A percentile compares a stretch with the other conserved stretches of the same genome.
phyloP scores from a whole-genome alignment of 2,329 filamentous ascomycete species.

The Fusarium beomiforme region DNA sequence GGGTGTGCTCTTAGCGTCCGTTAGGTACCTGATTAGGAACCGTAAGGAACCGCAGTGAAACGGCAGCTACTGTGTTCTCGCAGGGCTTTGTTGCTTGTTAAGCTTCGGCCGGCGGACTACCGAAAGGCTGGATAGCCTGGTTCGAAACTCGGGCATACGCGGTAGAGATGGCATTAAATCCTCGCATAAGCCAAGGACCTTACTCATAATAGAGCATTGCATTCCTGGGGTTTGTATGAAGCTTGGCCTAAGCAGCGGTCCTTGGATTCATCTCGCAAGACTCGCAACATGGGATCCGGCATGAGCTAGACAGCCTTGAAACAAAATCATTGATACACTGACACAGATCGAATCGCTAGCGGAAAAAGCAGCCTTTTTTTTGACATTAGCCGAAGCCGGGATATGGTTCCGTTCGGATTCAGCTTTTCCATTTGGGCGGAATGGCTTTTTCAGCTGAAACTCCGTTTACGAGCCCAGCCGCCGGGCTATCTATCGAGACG shows the following conservation, averaged over 20 bases:
- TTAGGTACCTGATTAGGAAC: conserved; percentile 20
- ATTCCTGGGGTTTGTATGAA: background rate
- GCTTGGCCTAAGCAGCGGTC: background rate
- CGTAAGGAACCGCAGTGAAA: conserved; percentile 31
- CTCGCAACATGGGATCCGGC: background rate
- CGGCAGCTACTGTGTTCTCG: background rate
- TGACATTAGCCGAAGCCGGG: conserved; percentile 12
- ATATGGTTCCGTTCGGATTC: conserved; percentile 5
- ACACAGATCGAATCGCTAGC: conserved; percentile 11
- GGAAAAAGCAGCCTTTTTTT: conserved; percentile 15
- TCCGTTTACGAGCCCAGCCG: conserved; percentile 11
- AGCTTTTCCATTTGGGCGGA: background rate
- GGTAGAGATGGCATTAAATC: background rate
- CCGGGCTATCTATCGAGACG: background rate
- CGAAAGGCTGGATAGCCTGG: background rate
- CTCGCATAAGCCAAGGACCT: conserved; percentile 10
- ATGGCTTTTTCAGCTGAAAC: conserved; percentile 16
- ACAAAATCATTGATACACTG: conserved; percentile 12
- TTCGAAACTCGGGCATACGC: background rate
- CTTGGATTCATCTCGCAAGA: background rate
- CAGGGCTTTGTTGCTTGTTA: conserved; percentile 15
- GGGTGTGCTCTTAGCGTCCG: conserved; percentile 29
- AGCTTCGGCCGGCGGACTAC: conserved; percentile 4
- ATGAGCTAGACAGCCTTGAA: conserved; percentile 26
- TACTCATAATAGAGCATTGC: background rate